Percentiles rank a stretch among this genome's conserved stretches.
Conservation (phyloP, 306 rosid genomes). For the Dryas drummondii region DNA sequence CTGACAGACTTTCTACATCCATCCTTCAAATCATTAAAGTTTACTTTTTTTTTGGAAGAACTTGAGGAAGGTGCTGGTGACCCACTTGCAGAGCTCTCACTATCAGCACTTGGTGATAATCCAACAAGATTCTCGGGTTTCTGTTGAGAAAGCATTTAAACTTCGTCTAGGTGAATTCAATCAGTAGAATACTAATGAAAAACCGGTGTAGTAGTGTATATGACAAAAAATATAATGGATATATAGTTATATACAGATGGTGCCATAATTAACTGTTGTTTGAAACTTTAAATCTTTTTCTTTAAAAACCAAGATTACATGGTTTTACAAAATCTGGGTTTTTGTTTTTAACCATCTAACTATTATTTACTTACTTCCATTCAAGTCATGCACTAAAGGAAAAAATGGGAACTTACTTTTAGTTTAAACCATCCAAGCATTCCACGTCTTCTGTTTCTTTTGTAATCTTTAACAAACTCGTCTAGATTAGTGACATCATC, state of each 20-base stretch:
- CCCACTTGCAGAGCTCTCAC: constrained; percentile 56
- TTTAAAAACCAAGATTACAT: too few species aligned
- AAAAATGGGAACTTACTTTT: constrained; percentile 40
- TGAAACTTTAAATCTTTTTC: too few species aligned
- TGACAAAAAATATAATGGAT: not conserved
- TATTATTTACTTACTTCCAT: too few species aligned
- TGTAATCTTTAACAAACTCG: constrained; percentile 70
- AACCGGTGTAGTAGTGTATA: not conserved
- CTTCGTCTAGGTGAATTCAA: constrained; percentile 12
- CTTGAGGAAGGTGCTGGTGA: constrained; percentile 65
- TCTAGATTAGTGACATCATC: constrained; percentile 58
- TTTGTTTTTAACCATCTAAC: too few species aligned
- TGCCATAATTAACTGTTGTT: not conserved
- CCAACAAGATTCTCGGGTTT: constrained; percentile 64
- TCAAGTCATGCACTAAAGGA: constrained; percentile 24
- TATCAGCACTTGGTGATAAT: constrained; percentile 50
- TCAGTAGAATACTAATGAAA: not conserved
- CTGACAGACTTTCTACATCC: constrained; percentile 62
- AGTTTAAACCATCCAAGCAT: constrained; percentile 87
- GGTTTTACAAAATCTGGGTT: too few species aligned
- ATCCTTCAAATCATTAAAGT: constrained; percentile 53
- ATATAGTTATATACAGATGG: not conserved
- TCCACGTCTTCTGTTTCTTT: constrained; percentile 64
- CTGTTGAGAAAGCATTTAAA: constrained; percentile 41
- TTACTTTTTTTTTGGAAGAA: constrained; percentile 43